Evolutionary conservation across 495 filamentous ascomycete species (phyloP).

Genomic region (Hypoxylon fuscum): DNA sequence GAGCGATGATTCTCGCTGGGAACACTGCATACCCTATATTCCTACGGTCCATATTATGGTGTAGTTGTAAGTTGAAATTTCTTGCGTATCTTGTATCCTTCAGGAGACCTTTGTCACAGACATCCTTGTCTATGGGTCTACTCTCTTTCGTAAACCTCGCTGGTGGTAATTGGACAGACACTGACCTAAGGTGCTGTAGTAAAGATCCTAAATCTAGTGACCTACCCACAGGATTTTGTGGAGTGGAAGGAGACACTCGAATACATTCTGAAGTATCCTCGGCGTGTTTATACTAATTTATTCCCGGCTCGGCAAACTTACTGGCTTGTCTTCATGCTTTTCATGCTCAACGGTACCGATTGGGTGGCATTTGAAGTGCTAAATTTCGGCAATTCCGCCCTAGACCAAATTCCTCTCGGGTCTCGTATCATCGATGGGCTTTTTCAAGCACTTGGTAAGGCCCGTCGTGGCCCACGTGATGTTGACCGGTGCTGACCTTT

Average conservation of each 20-base stretch:
- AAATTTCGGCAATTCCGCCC: slow-evolving; percentile 73
- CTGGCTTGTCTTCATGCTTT: slow-evolving; percentile 78
- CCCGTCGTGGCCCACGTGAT: neutral
- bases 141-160: neutral
- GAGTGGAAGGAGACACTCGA: slow-evolving; percentile 69
- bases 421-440: slow-evolving; percentile 78
- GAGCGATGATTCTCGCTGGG: slow-evolving; percentile 80
- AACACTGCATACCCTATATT: slow-evolving; percentile 85
- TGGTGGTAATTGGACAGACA: neutral
- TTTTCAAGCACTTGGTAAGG: slow-evolving; percentile 75
- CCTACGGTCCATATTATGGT: slow-evolving; percentile 79
- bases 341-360: slow-evolving; percentile 81
- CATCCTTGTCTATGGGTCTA: neutral
- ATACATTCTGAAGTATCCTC: slow-evolving; percentile 83
- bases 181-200: slow-evolving; percentile 21
- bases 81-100: slow-evolving; percentile 44
- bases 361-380: slow-evolving; percentile 85
- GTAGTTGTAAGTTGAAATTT: slow-evolving; percentile 51
- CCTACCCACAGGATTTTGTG: slow-evolving; percentile 39
- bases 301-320: slow-evolving; percentile 81
- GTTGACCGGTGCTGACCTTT: slow-evolving; percentile 6
- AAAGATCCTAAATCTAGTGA: slow-evolving; percentile 40
- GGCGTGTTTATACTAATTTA: slow-evolving; percentile 83
- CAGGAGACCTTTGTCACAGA: slow-evolving; percentile 21
- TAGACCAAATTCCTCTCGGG: slow-evolving; percentile 64